Conservation (phyloP, 805 yeast genomes). For the Cyberlindnera suaveolens region DNA sequence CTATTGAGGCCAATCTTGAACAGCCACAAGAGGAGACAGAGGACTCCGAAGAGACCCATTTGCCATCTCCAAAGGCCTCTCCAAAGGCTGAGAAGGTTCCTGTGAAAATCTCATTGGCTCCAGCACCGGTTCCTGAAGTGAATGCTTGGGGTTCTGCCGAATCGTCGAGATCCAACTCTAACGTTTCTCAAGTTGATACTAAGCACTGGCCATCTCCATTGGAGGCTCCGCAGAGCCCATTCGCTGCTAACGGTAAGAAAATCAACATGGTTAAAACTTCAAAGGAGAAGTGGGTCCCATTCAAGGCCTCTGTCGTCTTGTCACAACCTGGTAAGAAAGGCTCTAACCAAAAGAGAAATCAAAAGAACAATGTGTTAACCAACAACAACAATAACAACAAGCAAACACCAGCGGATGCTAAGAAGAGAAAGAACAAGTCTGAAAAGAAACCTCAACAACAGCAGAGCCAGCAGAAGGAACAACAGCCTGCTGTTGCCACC, state of each 20-base stretch:
- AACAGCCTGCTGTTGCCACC: not conserved
- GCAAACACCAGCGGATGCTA: constrained; percentile 11
- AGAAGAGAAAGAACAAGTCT: constrained; percentile 23
- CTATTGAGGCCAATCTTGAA: constrained; percentile 1
- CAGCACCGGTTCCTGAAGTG: constrained; percentile 59
- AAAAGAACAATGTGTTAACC: constrained; percentile 10
- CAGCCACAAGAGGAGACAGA: not conserved
- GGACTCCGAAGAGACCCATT: constrained; percentile 7
- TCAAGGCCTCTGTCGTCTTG: constrained; percentile 48
- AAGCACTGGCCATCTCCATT: constrained; percentile 33
- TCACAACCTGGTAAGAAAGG: constrained; percentile 26
- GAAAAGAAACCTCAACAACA: constrained; percentile 9
- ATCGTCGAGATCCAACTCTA: constrained; percentile 21
- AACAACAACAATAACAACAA: constrained; percentile 6
- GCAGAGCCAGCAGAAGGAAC: constrained; percentile 6
- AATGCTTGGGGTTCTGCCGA: constrained; percentile 52
- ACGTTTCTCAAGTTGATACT: constrained; percentile 16
- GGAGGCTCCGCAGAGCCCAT: constrained; percentile 23
- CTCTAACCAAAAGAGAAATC: constrained; percentile 18
- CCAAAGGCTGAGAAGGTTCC: constrained; percentile 19
- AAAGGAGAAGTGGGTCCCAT: constrained; percentile 71
- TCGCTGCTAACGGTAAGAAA: constrained; percentile 7
- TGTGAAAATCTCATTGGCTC: constrained; percentile 35
- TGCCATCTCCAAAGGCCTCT: constrained; percentile 25
- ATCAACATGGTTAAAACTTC: constrained; percentile 17